Conservation (phyloP, 495 filamentous ascomycete species). For the Neurospora pannonica region DNA sequence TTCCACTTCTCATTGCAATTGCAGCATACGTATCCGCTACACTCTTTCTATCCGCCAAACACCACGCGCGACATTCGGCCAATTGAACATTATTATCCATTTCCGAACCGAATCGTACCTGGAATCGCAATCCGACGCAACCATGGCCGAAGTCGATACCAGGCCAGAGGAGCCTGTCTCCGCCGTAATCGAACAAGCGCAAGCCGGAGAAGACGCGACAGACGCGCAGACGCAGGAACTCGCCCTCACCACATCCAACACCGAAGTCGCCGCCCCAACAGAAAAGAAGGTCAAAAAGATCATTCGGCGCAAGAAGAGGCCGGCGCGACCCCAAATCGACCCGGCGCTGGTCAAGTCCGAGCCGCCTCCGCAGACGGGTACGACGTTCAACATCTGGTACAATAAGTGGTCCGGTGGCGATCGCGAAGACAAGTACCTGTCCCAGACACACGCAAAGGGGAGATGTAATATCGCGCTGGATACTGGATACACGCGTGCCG, state of each 20-base stretch:
- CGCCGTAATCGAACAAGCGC: background rate
- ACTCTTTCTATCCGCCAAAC: background rate
- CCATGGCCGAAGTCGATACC: slow-evolving; percentile 13
- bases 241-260: slow-evolving; percentile 28
- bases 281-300: slow-evolving; percentile 56
- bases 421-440: slow-evolving; percentile 80
- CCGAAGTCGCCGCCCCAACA: slow-evolving; percentile 36
- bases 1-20: background rate
- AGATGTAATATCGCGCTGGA: slow-evolving; percentile 79
- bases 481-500: slow-evolving; percentile 80
- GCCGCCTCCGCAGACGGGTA: slow-evolving; percentile 81
- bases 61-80: background rate
- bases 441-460: slow-evolving; percentile 56
- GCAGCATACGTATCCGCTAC: background rate
- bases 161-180: slow-evolving; percentile 5
- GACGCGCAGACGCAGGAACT: slow-evolving; percentile 12
- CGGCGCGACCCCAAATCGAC: slow-evolving; percentile 70
- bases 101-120: background rate
- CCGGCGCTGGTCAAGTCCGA: slow-evolving; percentile 66
- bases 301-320: slow-evolving; percentile 56
- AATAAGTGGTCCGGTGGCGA: slow-evolving; percentile 95
- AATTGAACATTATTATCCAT: background rate
- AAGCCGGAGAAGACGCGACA: background rate
- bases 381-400: slow-evolving; percentile 72
- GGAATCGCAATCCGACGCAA: background rate